Percentiles rank a stretch among this genome's conserved stretches.
These are phyloP conservation scores for Penicillium taxi DNA, from an alignment of 495 filamentous ascomycete species.

Conservation along the genomic window DNA sequence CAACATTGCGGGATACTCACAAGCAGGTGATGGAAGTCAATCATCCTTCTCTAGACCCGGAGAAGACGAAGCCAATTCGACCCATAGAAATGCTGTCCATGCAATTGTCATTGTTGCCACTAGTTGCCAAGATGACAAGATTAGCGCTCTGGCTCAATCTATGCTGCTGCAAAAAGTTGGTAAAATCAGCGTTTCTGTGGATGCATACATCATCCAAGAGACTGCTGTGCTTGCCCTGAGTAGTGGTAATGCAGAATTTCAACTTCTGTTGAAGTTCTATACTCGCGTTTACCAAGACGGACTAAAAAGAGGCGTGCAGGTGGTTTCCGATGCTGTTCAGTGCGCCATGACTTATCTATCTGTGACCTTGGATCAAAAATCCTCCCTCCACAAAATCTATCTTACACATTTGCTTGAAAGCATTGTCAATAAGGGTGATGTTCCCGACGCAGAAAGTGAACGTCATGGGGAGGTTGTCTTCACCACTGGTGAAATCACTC, in stretches of 20 bases:
- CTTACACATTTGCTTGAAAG: conserved; percentile 74
- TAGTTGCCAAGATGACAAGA: conserved; percentile 76
- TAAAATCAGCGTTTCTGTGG: conserved; percentile 66
- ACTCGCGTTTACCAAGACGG: conserved; percentile 63
- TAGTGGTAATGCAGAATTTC: conserved; percentile 70
- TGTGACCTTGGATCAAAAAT: conserved; percentile 53
- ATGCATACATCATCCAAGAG: conserved; percentile 75
- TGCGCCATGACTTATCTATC: conserved; percentile 75
- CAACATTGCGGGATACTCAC: conserved; percentile 35
- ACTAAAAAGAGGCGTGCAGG: conserved; percentile 53
- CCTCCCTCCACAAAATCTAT: conserved; percentile 69
- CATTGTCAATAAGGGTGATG: conserved; percentile 85
- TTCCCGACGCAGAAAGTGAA: conserved; percentile 47
- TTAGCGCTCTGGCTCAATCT: conserved; percentile 86
- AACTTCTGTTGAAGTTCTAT: conserved; percentile 76
- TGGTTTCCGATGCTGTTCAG: conserved; percentile 23
- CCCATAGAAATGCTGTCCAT: conserved; percentile 75
- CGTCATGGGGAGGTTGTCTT: conserved; percentile 67
- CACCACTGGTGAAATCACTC: conserved; percentile 72
- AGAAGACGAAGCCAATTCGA: conserved; percentile 66
- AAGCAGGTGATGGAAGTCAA: conserved; percentile 62
- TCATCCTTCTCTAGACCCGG: conserved; percentile 63
- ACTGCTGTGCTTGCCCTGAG: conserved; percentile 67
- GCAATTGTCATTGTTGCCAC: conserved; percentile 82
- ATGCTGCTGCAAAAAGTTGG: conserved; percentile 92